Evolutionary conservation across 495 filamentous ascomycete genomes (phyloP).

Genomic region (Pseudevernia furfuracea): DNA sequence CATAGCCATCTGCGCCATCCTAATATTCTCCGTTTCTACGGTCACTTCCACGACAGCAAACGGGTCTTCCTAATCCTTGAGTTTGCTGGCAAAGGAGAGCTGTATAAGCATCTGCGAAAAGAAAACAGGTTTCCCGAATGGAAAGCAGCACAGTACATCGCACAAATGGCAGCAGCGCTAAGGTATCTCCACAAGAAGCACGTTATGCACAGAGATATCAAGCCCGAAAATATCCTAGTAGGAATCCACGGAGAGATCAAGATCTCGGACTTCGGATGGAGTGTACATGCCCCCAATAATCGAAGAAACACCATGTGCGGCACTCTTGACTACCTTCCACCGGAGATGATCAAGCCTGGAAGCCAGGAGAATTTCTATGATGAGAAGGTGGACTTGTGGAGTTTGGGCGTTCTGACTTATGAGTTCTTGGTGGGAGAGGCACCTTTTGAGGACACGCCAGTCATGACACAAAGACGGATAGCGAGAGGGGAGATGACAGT

Average conservation of each 20-base stretch:
- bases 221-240: conserved; percentile 96
- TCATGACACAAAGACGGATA: conserved; percentile 92
- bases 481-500: conserved; percentile 85
- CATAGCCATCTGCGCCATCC: conserved; percentile 94
- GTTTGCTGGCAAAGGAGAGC: conserved; percentile 88
- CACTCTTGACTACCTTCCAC: conserved; percentile 92
- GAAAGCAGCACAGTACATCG: conserved; percentile 94
- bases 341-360: conserved; percentile 88
- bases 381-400: conserved; percentile 96
- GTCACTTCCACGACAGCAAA: conserved; percentile 96
- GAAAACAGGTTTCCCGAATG: conserved; percentile 88
- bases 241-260: conserved; percentile 98
- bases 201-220: conserved; percentile 97
- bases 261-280: conserved; percentile 98
- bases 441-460: conserved; percentile 89
- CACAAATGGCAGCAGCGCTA: conserved; percentile 95
- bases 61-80: conserved; percentile 93
- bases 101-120: conserved; percentile 91
- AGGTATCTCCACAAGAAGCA: conserved; percentile 94
- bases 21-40: conserved; percentile 88
- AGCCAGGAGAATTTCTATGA: conserved; percentile 76
- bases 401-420: conserved; percentile 87
- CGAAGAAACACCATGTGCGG: conserved; percentile 91
- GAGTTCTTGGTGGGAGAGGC: conserved; percentile 95
- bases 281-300: conserved; percentile 94